Conservation (phyloP, 2,329 filamentous ascomycete species). For the Lecanosticta acicola region DNA sequence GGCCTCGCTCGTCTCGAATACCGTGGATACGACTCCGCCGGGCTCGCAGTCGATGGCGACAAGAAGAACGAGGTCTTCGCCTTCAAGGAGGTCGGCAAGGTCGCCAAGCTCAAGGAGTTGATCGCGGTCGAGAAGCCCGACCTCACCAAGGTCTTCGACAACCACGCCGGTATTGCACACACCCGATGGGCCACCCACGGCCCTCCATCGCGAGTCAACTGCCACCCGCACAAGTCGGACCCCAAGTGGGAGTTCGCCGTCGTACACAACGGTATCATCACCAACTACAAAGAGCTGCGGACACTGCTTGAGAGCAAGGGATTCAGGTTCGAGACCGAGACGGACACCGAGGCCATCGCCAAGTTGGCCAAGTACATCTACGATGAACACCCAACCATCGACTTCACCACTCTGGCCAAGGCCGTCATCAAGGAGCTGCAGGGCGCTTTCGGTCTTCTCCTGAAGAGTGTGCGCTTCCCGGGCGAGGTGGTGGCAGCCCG, state of each 20-base stretch:
- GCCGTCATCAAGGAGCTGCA: slow-evolving; percentile 97
- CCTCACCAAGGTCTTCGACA: slow-evolving; percentile 89
- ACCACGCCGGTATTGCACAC: slow-evolving; percentile 97
- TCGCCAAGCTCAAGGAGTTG: slow-evolving; percentile 89
- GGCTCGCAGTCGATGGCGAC: slow-evolving; percentile 91
- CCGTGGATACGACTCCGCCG: slow-evolving; percentile 96
- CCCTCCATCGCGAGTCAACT: slow-evolving; percentile 86
- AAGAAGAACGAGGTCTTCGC: slow-evolving; percentile 97
- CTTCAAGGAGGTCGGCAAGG: slow-evolving; percentile 99
- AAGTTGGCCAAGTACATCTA: slow-evolving; percentile 98
- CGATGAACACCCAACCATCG: slow-evolving; percentile 87
- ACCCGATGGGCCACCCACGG: slow-evolving; percentile 99
- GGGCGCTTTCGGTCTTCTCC: slow-evolving; percentile 91
- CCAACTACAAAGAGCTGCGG: slow-evolving; percentile 99
- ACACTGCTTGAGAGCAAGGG: slow-evolving; percentile 88
- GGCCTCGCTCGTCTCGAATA: slow-evolving; percentile 95
- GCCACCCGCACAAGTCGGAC: slow-evolving; percentile 98
- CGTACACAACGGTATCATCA: slow-evolving; percentile 99
- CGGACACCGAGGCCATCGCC: slow-evolving; percentile 97
- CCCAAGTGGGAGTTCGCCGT: slow-evolving; percentile 92
- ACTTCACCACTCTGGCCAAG: slow-evolving; percentile 95
- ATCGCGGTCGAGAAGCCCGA: slow-evolving; percentile 80
- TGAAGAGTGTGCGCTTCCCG: slow-evolving; percentile 98
- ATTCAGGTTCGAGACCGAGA: slow-evolving; percentile 98
- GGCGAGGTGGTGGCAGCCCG: slow-evolving; percentile 96